Conservation (phyloP, 257 asterid genomes). For the Nicotiana paniculata region DNA sequence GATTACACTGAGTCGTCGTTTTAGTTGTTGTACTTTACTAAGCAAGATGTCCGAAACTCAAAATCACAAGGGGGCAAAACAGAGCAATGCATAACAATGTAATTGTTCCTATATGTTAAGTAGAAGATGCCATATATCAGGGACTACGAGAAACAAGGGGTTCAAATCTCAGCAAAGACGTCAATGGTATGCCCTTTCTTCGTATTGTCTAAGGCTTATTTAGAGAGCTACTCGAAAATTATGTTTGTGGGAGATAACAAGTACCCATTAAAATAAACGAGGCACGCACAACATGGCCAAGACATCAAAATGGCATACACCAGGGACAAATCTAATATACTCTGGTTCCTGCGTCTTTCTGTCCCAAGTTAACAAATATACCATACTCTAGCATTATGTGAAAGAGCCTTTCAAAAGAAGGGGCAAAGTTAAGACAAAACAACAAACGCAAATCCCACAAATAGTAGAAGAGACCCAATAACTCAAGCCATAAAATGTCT, state of each 20-base stretch:
- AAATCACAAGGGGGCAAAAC: neutral
- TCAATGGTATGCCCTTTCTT: no score
- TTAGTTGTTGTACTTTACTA: neutral
- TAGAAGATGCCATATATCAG: neutral
- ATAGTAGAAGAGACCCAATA: neutral
- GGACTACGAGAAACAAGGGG: neutral
- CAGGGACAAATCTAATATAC: neutral
- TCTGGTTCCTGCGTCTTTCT: neutral
- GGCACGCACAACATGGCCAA: neutral
- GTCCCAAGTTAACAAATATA: neutral
- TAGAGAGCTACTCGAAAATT: no score
- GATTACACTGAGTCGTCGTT: no score
- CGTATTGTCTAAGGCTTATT: no score
- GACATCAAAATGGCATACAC: neutral
- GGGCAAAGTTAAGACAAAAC: neutral
- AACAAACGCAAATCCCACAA: neutral
- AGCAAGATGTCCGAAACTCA: neutral
- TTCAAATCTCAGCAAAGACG: neutral
- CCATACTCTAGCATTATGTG: neutral
- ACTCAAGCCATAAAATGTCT: neutral
- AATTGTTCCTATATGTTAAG: no score
- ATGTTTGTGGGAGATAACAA: neutral
- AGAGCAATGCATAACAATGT: neutral
- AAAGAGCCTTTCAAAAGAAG: neutral
- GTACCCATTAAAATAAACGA: neutral